Conservation (phyloP, 2,329 filamentous ascomycete species). For the Aspergillus chevalieri region DNA sequence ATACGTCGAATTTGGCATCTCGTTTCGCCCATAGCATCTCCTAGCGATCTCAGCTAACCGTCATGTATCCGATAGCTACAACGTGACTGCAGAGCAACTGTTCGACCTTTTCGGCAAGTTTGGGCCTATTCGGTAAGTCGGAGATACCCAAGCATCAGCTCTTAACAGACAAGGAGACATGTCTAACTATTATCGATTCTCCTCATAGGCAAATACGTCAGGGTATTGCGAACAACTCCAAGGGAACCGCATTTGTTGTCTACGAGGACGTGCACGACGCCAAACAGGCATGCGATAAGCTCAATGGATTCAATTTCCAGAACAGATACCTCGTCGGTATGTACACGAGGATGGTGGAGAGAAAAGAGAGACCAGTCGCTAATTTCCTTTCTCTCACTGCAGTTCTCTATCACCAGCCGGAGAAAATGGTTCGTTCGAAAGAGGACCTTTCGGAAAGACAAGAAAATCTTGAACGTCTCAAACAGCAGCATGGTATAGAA, state of each 20-base stretch:
- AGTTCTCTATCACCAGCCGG: constrained; percentile 70
- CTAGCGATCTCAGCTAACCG: constrained; percentile 7
- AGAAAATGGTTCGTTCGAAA: constrained; percentile 79
- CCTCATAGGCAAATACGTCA: constrained; percentile 86
- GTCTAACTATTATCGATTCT: constrained; percentile 8
- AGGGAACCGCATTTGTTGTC: constrained; percentile 97
- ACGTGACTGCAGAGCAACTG: constrained; percentile 94
- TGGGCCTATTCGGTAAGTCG: constrained; percentile 78
- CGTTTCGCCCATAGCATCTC: neutral
- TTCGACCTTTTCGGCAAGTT: constrained; percentile 99
- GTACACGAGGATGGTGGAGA: constrained; percentile 32
- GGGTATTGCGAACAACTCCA: constrained; percentile 94
- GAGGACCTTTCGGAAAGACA: constrained; percentile 90
- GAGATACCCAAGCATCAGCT: constrained; percentile 2
- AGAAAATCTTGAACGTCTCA: constrained; percentile 96
- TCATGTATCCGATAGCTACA: constrained; percentile 63
- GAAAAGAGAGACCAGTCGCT: constrained; percentile 18
- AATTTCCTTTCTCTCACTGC: constrained; percentile 1
- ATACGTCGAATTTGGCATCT: neutral
- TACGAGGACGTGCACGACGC: constrained; percentile 99
- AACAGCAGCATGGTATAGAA: constrained; percentile 97
- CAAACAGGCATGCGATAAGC: constrained; percentile 97
- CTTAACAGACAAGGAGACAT: neutral
- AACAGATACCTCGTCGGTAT: constrained; percentile 96
- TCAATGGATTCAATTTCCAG: constrained; percentile 99